A percentile compares a stretch with the other conserved stretches of the same genome.
phyloP scores from a whole-genome alignment of 202 grass and related monocot species.

The Setaria italica region DNA sequence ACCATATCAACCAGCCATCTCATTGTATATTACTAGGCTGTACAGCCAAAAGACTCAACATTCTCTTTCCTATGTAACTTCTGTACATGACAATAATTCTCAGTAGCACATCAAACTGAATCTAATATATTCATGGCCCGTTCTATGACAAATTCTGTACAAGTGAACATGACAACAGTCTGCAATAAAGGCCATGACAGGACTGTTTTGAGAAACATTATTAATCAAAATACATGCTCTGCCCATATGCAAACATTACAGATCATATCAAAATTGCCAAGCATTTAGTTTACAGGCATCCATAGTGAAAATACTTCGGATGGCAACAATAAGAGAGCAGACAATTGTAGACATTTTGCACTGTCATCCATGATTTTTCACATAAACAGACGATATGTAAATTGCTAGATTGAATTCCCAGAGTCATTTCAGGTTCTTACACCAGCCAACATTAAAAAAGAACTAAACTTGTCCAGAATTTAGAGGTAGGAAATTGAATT shows the following conservation, averaged over 20 bases:
- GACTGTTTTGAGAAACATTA: not conserved
- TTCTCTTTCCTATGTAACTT: not conserved
- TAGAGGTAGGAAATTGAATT: not conserved
- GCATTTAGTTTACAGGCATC: not conserved
- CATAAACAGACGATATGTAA: not conserved
- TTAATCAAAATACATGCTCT: not conserved
- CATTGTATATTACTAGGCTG: constrained; percentile 42
- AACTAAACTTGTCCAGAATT: constrained; percentile 25
- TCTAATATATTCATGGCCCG: not conserved
- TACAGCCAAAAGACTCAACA: constrained; percentile 28
- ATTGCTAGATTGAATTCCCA: constrained; percentile 31
- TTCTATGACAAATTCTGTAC: constrained; percentile 17
- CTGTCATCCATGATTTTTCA: not conserved
- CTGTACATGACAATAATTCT: constrained; percentile 38
- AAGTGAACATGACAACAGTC: not conserved
- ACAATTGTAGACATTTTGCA: not conserved
- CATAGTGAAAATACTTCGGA: not conserved
- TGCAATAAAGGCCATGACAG: not conserved
- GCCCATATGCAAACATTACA: not conserved
- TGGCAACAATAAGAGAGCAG: not conserved
- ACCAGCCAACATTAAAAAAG: constrained; percentile 34
- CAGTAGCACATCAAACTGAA: constrained; percentile 23
- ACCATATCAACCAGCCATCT: not conserved
- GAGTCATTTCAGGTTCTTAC: constrained; percentile 44
- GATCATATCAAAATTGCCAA: not conserved